Evolutionary conservation across 371 early-diverging fungal species (phyloP).

Genomic region (Zopfochytrium polystomum): DNA sequence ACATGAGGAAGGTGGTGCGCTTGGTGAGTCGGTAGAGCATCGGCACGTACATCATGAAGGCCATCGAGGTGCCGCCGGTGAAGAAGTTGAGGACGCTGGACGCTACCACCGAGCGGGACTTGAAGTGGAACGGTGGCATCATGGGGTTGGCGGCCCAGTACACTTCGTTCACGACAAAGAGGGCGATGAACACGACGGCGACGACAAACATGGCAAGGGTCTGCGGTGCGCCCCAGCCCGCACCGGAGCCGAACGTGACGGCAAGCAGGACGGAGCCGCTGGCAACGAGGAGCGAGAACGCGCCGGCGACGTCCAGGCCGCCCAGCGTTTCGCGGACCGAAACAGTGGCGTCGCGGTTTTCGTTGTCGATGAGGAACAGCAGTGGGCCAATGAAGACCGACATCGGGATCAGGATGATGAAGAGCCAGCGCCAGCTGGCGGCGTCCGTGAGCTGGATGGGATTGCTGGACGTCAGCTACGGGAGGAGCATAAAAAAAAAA

Average conservation of each 20-base stretch:
- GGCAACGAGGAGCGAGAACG: not conserved
- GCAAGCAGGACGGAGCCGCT: not conserved
- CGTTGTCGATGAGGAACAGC: conserved; percentile 5
- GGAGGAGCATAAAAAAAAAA: not conserved
- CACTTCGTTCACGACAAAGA: conserved; percentile 1
- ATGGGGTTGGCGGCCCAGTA: not conserved
- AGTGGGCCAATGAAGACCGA: not conserved
- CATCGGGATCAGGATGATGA: conserved; percentile 1
- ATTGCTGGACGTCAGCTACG: too few relatives aligned
- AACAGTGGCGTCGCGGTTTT: not conserved
- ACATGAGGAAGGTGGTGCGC: conserved; percentile 1
- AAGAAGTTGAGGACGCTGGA: not conserved
- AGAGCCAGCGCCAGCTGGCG: not conserved
- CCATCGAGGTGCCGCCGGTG: conserved; percentile 2
- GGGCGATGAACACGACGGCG: not conserved
- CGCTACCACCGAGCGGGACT: not conserved
- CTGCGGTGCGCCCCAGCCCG: not conserved
- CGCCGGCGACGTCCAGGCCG: not conserved
- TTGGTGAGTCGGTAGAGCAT: conserved; percentile 3
- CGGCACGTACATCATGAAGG: conserved; percentile 8
- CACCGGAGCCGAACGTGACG: not conserved
- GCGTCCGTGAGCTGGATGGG: not conserved
- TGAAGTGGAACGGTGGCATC: conserved; percentile 1
- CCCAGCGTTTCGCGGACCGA: not conserved
- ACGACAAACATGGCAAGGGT: not conserved